A percentile compares a stretch with the other conserved stretches of the same genome.
Conservation (phyloP, 2,329 filamentous ascomycete species). For the Teratosphaeria epicoccoides region DNA sequence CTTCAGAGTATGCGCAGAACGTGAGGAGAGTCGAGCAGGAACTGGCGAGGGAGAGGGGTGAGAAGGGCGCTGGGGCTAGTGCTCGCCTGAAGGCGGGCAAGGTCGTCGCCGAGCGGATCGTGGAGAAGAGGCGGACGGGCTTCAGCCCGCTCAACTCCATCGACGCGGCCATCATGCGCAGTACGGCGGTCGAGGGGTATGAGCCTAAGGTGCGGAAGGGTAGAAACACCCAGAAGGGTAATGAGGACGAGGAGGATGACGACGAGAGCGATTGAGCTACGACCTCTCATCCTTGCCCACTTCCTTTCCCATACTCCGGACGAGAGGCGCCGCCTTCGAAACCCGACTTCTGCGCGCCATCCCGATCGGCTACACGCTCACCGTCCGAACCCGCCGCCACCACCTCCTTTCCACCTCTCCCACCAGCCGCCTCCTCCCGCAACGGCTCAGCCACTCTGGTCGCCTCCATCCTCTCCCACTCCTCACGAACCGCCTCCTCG, state of each 20-base stretch:
- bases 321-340: too few species aligned
- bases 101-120: slow-evolving; percentile 23
- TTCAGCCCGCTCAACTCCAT: slow-evolving; percentile 8
- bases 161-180: slow-evolving; percentile 3
- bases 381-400: too few species aligned
- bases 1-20: neutral
- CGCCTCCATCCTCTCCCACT: too few species aligned
- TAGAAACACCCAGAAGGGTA: neutral
- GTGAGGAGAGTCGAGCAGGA: slow-evolving; percentile 21
- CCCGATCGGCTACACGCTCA: too few species aligned
- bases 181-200: slow-evolving; percentile 21
- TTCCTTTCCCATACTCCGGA: too few species aligned
- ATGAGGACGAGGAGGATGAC: neutral
- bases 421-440: too few species aligned
- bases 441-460: too few species aligned
- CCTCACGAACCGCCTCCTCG: neutral
- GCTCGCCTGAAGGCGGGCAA: slow-evolving; percentile 18
- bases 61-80: slow-evolving; percentile 18
- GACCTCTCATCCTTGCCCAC: neutral
- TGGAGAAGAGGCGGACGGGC: slow-evolving; percentile 19
- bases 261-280: neutral
- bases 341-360: too few species aligned
- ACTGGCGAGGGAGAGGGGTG: slow-evolving; percentile 36
- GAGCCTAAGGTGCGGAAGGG: slow-evolving; percentile 12
- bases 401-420: too few species aligned